A percentile compares a stretch with the other conserved stretches of the same genome.
phyloP scores from a whole-genome alignment of 2,329 filamentous ascomycete genomes.

The Lasiodiplodia hormozganensis region DNA sequence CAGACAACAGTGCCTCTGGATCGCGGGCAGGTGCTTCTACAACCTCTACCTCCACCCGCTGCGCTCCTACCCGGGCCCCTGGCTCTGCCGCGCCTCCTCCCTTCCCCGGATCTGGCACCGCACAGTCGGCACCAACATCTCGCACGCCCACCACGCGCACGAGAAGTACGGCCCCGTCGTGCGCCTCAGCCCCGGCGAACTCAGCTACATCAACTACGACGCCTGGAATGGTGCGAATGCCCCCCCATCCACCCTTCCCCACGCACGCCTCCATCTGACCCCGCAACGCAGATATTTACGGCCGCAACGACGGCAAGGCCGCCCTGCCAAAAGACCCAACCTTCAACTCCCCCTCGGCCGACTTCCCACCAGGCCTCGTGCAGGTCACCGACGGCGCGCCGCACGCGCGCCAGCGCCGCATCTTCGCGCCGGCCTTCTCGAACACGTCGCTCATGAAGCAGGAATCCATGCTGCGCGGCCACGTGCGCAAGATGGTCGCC shows the following conservation, averaged over 20 bases:
- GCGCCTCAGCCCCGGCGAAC: slow-evolving; percentile 49
- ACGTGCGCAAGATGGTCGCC: slow-evolving; percentile 47
- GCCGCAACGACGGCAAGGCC: slow-evolving; percentile 31
- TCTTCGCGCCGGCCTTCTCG: slow-evolving; percentile 44
- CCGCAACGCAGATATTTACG: slow-evolving; percentile 38
- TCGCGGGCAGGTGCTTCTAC: slow-evolving; percentile 24
- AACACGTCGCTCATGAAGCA: slow-evolving; percentile 40
- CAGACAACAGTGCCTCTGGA: neutral
- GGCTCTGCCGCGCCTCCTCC: slow-evolving; percentile 16
- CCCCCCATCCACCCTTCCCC: too few relatives aligned
- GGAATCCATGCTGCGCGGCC: slow-evolving; percentile 40
- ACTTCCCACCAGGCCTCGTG: slow-evolving; percentile 45
- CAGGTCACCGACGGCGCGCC: slow-evolving; percentile 48
- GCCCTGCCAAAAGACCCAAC: slow-evolving; percentile 16
- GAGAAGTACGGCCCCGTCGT: slow-evolving; percentile 52
- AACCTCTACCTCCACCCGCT: slow-evolving; percentile 27
- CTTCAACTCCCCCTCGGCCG: slow-evolving; percentile 34
- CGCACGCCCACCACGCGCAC: slow-evolving; percentile 35
- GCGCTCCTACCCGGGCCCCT: slow-evolving; percentile 26
- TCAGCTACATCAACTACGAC: slow-evolving; percentile 45
- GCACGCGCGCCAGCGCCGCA: slow-evolving; percentile 49
- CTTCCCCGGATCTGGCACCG: slow-evolving; percentile 8
- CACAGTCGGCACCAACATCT: neutral
- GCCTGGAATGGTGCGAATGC: slow-evolving; percentile 41
- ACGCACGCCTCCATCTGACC: neutral